Percentiles rank a stretch among this genome's conserved stretches.
These are phyloP conservation scores for Hypholoma sublateritium DNA, from an alignment of 768 basidiomycete species.

Conservation along the genomic window DNA sequence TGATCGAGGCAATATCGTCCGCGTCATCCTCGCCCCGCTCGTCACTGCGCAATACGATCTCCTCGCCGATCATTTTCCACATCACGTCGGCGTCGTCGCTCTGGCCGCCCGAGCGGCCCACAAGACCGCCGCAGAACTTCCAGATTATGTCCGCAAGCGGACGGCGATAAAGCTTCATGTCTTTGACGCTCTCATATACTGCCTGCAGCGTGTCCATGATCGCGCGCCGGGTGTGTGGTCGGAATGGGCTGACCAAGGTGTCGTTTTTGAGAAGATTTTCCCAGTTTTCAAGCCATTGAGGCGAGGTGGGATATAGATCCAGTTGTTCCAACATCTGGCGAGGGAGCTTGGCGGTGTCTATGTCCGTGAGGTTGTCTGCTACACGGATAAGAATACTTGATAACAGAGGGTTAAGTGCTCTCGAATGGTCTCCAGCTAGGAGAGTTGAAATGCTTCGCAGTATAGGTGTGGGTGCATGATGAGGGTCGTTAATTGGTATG, in stretches of 20 bases:
- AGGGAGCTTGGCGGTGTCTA: slow-evolving; percentile 64
- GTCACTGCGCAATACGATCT: slow-evolving; percentile 55
- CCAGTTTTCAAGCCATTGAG: slow-evolving; percentile 75
- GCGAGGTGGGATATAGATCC: slow-evolving; percentile 68
- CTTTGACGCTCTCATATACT: slow-evolving; percentile 66
- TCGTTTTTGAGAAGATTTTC: slow-evolving; percentile 50
- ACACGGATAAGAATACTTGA: slow-evolving; percentile 64
- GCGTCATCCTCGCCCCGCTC: slow-evolving; percentile 32
- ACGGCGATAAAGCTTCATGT: slow-evolving; percentile 65
- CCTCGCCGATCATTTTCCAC: slow-evolving; percentile 70
- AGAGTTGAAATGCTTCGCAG: slow-evolving; percentile 63
- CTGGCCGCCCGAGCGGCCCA: slow-evolving; percentile 24
- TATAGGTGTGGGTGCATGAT: slow-evolving; percentile 57
- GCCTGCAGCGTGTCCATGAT: slow-evolving; percentile 56
- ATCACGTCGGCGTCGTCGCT: slow-evolving; percentile 39
- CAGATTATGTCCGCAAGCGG: slow-evolving; percentile 54
- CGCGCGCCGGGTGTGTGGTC: slow-evolving; percentile 54
- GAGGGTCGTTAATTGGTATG: slow-evolving; percentile 54
- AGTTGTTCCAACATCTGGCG: slow-evolving; percentile 64
- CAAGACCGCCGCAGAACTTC: slow-evolving; percentile 35
- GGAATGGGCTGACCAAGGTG: slow-evolving; percentile 37
- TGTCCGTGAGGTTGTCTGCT: slow-evolving; percentile 68
- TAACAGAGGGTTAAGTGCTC: slow-evolving; percentile 58
- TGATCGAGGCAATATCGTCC: slow-evolving; percentile 21
- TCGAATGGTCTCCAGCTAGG: slow-evolving; percentile 61